Evolutionary conservation across 1,139 yeast genomes (phyloP), one percentile per base, ranked within the genome.

Genomic region (Suhomyces atakaporum): DNA sequence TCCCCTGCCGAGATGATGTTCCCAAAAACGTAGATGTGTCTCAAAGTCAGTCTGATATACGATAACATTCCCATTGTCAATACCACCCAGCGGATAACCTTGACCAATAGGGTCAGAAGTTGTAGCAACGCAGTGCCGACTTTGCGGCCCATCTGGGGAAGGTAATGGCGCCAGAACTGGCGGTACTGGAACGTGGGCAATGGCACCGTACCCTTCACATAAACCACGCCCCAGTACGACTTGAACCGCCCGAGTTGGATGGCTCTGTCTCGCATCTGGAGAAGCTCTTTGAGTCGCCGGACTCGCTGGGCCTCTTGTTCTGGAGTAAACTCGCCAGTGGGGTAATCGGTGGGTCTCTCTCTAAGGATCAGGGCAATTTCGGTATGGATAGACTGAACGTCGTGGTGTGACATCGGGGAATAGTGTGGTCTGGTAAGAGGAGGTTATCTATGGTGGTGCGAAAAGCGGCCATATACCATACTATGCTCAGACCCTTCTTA

Each of bases 1-100:
- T 49, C 46, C 3, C 69, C 61, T 42, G 54, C 65, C 3, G 72
- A 63, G 16, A 61, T 51, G 31, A 56, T 46, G 39, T 62, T 58
- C 29, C 66, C 63, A 38, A 58, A 59, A 26, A 50, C 41, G 31
- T 60, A 49, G 11, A 62, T 36, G 13, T 46, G 32, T 32, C 44
- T 40, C 11, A 57, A 32, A 7, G 51, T 25, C 9, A 45, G 39
- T 25, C 45, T 52, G 30, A 56, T 43, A 35, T 54, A 56, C n/a
- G 46, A 31, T 11, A 47, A 45, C 7, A 57, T 47, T 6, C 58
- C 48, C 3, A 58, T 35, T 3, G 56, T 15, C 36, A 60, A 56
- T 35, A 52, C 36, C 18, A 45, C 20, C 21, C 53, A 35, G 27
- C 62, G 32, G 20, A 58, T 35, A 4, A 52, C 31, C 23, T 49